A percentile compares a stretch with the other conserved stretches of the same genome.
phyloP scores from a whole-genome alignment of 768 basidiomycete genomes.

The Agrocybe pediades region DNA sequence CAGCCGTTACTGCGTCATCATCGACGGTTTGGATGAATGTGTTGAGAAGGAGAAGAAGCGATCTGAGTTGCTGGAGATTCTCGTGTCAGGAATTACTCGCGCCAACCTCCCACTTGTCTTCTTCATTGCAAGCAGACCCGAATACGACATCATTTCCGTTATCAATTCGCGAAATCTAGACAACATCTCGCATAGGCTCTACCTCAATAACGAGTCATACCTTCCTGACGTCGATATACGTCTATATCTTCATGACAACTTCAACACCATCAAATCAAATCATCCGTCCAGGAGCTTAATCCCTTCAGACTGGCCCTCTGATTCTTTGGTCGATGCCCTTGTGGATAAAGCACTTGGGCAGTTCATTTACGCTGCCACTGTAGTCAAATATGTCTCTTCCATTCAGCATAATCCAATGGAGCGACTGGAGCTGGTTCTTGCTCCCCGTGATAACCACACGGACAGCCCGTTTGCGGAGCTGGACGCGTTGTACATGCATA shows the following conservation, averaged over 20 bases:
- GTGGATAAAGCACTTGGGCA: constrained; percentile 9
- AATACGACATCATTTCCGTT: constrained; percentile 1
- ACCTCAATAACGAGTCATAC: constrained; percentile 6
- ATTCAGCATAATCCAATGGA: neutral
- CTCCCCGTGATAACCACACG: neutral
- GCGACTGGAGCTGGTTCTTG: constrained; percentile 2
- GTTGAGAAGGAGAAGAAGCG: constrained; percentile 3
- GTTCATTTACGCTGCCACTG: constrained; percentile 11
- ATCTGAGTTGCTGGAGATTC: constrained; percentile 1
- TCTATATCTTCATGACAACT: neutral
- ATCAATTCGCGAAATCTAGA: neutral
- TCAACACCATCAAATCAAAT: neutral
- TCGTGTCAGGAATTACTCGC: neutral
- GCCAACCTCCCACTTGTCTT: neutral
- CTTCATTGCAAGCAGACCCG: constrained; percentile 12
- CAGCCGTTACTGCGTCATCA: constrained; percentile 4
- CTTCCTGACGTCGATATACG: constrained; percentile 5
- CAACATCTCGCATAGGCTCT: neutral
- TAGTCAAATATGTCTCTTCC: constrained; percentile 8
- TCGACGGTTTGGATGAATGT: constrained; percentile 24
- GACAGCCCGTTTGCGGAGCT: constrained; percentile 10
- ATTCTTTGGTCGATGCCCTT: neutral
- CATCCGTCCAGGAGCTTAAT: neutral
- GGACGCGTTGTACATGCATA: constrained; percentile 8
- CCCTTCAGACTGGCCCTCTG: constrained; percentile 1